Evolutionary conservation across 352 stramenopile species (phyloP), one percentile per base, ranked within the genome.

Genomic region (Pythium angustatum): DNA sequence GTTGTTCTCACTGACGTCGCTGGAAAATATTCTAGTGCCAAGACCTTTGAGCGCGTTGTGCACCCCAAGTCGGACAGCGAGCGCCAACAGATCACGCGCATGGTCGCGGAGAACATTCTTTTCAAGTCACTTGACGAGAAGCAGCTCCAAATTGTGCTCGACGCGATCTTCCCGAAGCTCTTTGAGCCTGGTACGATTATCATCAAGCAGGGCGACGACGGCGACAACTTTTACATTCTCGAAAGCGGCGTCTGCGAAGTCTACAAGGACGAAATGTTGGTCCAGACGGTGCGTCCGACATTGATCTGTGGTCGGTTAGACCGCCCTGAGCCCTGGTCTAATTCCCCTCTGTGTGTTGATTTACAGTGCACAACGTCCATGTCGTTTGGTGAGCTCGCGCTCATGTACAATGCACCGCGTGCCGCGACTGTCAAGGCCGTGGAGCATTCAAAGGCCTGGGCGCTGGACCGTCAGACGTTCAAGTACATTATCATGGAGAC

Each of bases 351-450:
- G 3, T 22, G 12, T 45, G 8, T 2, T 45, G 38, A 10, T n/a
- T 30, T 41, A 17, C 33, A 93, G 71, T 90, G 97, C 62, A 88
- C 77, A n/a, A 78, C 89, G 30, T 86, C 85, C 2, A 89, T 92
- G 71, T 96, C 91, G 10, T 99, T 99, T 81, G 97, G 97, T 33
- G 97, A 99, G 66, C 75, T 99, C 30, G 96, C 96, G 12, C 83
- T 99, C 26, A 96, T 99, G 90, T 99, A 99, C 81, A 98, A 98
- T 62, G 94, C 90, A 19, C 96, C 96, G 7, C 93, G 97, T 56
- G 94, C 96, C 26, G 97, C 96, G 26, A 98, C 96, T 14, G 97
- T 98, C 50, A 95, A 97, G 66, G 93, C 93, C 6, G 83, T 89
- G 27, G 78, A 92, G 62, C 71, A 86, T 55, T 98, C 91, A 50